Evolutionary conservation across 108 stramenopile genomes (phyloP), one percentile per base, ranked within the genome.

Genomic region (Cyclotella atomus): DNA sequence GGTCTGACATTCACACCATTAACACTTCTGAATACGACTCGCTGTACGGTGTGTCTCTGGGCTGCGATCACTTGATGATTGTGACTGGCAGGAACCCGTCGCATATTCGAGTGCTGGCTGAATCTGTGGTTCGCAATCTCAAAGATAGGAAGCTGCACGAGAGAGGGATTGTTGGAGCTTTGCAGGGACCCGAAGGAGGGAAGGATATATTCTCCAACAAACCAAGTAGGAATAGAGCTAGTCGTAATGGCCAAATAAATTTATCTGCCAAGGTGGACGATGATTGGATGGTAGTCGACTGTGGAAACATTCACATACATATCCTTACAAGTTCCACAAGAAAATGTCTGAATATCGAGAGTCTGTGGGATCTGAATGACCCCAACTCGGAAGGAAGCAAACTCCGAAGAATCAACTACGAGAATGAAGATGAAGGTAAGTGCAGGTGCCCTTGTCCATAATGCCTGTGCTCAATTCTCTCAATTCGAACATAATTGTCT

Each of bases 231-330:
- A 73, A 69, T 34, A 60, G 78, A 47, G 77, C 65, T 0, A 68
- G 62, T 52, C 67, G 72, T 0, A 68, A 69, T 30, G 79, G 79
- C 15, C 66, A 60, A 25, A 47, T 44, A 2, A 73, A 64, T 32
- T 55, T 71, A 20, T 70, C 79, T 0, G 59, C 61, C 41, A 75
- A 59, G 45, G 38, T 78, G 21, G 74, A 87, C 35, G 82, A 87
- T 53, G 68, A 65, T 36, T 95, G 95, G 95, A 81, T 83, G 41
- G 72, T 89, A 2, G 87, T 95, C 16, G 95, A 95, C 68, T 93
- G 92, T 71, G 81, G 77, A 0, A 95, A 92, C 63, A 89, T 89
- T 63, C 81, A 92, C 46, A 91, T 95, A 16, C 92, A 95, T 56
- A 71, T 93, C 17, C 49, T 87, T 65, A 85, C 87, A 56, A 70